Percentiles rank a stretch among this genome's conserved stretches.
phyloP scores from a whole-genome alignment of 208 protist species.

The Leishmania tropica region DNA sequence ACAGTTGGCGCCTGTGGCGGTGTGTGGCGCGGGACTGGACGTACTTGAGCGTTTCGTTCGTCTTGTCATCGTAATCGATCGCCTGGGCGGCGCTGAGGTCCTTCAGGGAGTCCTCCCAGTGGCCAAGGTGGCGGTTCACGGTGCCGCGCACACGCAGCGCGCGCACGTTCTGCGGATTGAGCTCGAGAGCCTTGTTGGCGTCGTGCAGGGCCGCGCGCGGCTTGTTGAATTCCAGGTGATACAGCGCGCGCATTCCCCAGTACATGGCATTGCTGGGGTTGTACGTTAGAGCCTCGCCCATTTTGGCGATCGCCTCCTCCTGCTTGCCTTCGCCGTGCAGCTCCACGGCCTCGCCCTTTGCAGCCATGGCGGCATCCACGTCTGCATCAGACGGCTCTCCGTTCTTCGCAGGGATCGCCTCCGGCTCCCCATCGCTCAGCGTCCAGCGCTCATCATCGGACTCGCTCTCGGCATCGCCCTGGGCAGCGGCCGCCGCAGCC shows the following conservation, averaged over 20 bases:
- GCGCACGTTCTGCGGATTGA: slow-evolving; percentile 78
- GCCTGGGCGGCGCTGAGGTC: slow-evolving; percentile 72
- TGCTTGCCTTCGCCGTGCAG: slow-evolving; percentile 48
- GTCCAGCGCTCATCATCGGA: slow-evolving; percentile 62
- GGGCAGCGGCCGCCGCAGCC: slow-evolving; percentile 1
- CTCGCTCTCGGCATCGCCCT: slow-evolving; percentile 37
- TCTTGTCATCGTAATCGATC: slow-evolving; percentile 80
- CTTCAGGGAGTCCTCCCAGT: slow-evolving; percentile 66
- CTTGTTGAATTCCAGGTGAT: slow-evolving; percentile 53
- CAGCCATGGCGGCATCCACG: slow-evolving; percentile 52
- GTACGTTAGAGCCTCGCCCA: slow-evolving; percentile 61
- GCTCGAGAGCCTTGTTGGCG: slow-evolving; percentile 51
- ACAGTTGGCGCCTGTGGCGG: slow-evolving; percentile 37
- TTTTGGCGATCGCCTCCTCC: slow-evolving; percentile 54
- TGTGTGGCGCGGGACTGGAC: slow-evolving; percentile 43
- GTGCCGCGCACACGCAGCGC: slow-evolving; percentile 76
- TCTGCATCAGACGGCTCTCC: slow-evolving; percentile 55
- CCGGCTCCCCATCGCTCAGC: slow-evolving; percentile 36
- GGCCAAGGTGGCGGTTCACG: slow-evolving; percentile 64
- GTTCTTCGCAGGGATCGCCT: slow-evolving; percentile 26
- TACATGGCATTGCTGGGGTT: slow-evolving; percentile 76
- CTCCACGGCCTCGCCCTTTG: slow-evolving; percentile 67
- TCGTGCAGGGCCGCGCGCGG: slow-evolving; percentile 65
- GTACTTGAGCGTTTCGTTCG: slow-evolving; percentile 46
- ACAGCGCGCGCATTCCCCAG: slow-evolving; percentile 70